phyloP scores from a whole-genome alignment of 306 rosid genomes.

The Coriaria nepalensis region DNA sequence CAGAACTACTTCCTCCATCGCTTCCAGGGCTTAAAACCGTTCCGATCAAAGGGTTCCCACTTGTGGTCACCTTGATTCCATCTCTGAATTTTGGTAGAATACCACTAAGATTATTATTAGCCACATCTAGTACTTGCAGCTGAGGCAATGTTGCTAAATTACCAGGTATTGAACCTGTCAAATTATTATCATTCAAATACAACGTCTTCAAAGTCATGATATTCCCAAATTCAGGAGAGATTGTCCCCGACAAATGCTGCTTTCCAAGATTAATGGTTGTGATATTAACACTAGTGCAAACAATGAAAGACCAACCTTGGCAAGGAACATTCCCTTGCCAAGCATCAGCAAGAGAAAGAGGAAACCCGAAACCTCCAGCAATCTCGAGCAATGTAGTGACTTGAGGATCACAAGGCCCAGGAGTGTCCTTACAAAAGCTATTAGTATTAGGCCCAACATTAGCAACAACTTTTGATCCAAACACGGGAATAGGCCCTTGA shows the following conservation, averaged over 20 bases:
- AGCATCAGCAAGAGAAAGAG: conserved; percentile 20
- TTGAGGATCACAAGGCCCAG: conserved; percentile 39
- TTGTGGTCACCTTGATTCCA: conserved; percentile 23
- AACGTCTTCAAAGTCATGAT: conserved; percentile 37
- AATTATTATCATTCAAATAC: conserved; percentile 27
- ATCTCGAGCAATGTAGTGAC: conserved; percentile 38
- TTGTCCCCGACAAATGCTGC: conserved; percentile 33
- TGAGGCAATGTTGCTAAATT: conserved; percentile 27
- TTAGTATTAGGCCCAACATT: too few relatives aligned
- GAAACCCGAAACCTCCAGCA: conserved; percentile 39
- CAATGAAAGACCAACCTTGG: conserved; percentile 20
- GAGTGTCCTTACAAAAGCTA: conserved; percentile 25
- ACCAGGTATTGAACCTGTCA: conserved; percentile 44
- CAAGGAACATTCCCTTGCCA: conserved; percentile 51
- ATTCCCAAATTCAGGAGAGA: conserved; percentile 54
- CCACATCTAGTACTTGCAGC: conserved; percentile 45
- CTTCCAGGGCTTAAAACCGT: conserved; percentile 24
- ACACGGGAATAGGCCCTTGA: conserved; percentile 51
- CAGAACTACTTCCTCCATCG: conserved; percentile 20
- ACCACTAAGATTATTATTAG: conserved; percentile 48
- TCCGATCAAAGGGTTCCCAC: conserved; percentile 50
- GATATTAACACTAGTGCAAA: conserved; percentile 30
- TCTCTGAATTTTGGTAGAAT: conserved; percentile 36
- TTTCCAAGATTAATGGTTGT: conserved; percentile 26
- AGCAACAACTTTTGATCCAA: conserved; percentile 24